Base-by-base conservation (phyloP, 2,329 filamentous ascomycete genomes). In the Coniochaeta sp. region DNA sequence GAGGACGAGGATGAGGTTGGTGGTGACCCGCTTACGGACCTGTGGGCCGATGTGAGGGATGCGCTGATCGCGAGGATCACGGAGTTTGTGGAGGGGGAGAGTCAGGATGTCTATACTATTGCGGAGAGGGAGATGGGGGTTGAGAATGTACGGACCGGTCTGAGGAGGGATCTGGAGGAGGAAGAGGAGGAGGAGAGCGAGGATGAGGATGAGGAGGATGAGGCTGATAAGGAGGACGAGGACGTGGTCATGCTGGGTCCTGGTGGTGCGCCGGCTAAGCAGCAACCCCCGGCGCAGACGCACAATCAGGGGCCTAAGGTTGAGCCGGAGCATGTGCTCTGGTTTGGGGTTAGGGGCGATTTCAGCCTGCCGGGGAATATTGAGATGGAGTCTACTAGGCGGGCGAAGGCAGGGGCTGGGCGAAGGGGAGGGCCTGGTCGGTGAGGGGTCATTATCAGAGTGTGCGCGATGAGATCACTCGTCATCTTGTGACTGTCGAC, bases 61-160 rank as follows among this genome's bases (percentile, higher is more conserved):
- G 70, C 69, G 55, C 74, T 70, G 58, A 59, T 67, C 38, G 62
- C 68, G 34, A 70, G 72, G 4, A 65, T 78, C 44, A 61, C 61
- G 8, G 62, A 69, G 8, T 81, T 80, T 63, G 73, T 75, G 17
- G 62, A 66, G 36, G 71, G 76, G 36, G 78, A 85, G 64, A 83
- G 79, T 67, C 76, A 77, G n/a, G 87, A 89, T 60, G 80, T 87
- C 60, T 95, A 86, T 71, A 93, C 89, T 1, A 77, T 84, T 3
- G 87, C 88, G 67, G 91, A 95, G 76, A 80, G 83, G 58, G 84
- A 82, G 61, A 65, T 71, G 61, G 90, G 90, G 7, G 72, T 88
- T 12, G 83, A 89, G 67, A 88, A 85, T 66, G 88, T 93, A 54
- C 80, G 86, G 40, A 93, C 90, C 0, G 90, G 90, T 0, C 72